These are phyloP conservation scores for Mayamaea pseudoterrestris DNA, from an alignment of 108 stramenopile species.

Conservation along the genomic window DNA sequence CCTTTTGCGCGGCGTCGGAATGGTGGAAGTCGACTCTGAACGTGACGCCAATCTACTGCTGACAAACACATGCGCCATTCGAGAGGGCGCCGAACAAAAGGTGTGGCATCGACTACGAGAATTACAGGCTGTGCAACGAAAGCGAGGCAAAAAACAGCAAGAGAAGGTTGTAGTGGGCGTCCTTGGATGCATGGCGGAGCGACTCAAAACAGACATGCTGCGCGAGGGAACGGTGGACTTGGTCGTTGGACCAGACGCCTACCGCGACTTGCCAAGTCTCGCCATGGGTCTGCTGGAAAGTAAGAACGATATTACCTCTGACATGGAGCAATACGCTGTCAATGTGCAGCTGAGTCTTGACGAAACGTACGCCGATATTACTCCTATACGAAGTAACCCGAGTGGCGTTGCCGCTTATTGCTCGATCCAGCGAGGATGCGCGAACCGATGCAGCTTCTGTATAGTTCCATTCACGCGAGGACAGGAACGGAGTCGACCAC, in stretches of 20 bases:
- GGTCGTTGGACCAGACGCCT: conserved; percentile 97
- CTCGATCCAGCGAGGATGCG: conserved; percentile 95
- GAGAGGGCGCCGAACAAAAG: conserved; percentile 96
- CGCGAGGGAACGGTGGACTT: conserved; percentile 81
- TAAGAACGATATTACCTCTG: conserved; percentile 6
- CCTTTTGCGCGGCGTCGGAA: conserved; percentile 42
- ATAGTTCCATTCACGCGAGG: conserved; percentile 97
- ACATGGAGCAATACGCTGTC: conserved; percentile 25
- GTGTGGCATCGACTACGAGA: conserved; percentile 82
- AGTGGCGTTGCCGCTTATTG: conserved; percentile 74
- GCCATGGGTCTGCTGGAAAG: conserved; percentile 34
- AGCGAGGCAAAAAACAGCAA: conserved; percentile 7
- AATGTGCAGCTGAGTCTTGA: conserved; percentile 88
- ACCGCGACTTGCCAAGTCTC: conserved; percentile 90
- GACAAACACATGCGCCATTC: conserved; percentile 98
- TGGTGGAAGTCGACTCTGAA: conserved; percentile 17
- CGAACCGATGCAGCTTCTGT: conserved; percentile 96
- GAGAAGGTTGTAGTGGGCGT: conserved; percentile 88
- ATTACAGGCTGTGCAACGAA: conserved; percentile 20
- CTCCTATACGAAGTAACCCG: conserved; percentile 61
- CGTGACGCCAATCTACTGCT: conserved; percentile 67
- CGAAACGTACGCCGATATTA: conserved; percentile 96
- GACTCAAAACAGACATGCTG: conserved; percentile 87
- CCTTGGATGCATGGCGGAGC: conserved; percentile 99
- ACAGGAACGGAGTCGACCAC: conserved; percentile 85